phyloP scores from a whole-genome alignment of 2,329 filamentous ascomycete genomes.

The Dendrostoma leiphaemia region DNA sequence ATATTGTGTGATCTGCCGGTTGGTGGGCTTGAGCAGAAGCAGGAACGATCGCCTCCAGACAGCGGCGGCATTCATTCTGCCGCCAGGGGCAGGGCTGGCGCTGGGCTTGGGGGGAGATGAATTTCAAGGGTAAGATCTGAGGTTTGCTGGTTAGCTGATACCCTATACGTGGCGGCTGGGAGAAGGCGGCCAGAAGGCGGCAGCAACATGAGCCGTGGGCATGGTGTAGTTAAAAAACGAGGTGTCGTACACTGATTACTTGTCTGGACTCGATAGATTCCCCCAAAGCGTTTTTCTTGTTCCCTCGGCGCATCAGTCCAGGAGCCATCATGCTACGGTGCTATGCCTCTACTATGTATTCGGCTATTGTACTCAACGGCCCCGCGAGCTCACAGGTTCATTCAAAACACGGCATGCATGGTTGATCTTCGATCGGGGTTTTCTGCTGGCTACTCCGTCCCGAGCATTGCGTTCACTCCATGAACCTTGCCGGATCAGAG shows the following conservation, averaged over 20 bases:
- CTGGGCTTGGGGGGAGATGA: too few relatives aligned
- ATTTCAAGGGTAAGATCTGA: too few relatives aligned
- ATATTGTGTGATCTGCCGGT: too few relatives aligned
- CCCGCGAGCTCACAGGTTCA: neutral
- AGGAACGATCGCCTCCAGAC: too few relatives aligned
- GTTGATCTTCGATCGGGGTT: too few relatives aligned
- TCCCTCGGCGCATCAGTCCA: constrained; percentile 10
- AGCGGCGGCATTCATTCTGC: too few relatives aligned
- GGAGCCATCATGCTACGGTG: constrained; percentile 13
- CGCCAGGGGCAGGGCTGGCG: too few relatives aligned
- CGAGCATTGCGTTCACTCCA: too few relatives aligned
- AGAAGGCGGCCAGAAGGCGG: neutral
- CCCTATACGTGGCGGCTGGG: neutral
- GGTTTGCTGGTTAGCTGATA: neutral
- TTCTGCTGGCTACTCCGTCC: too few relatives aligned
- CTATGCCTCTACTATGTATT: neutral
- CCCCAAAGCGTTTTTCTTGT: constrained; percentile 15
- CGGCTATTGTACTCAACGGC: neutral
- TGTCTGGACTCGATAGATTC: constrained; percentile 13
- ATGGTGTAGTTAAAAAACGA: constrained; percentile 11
- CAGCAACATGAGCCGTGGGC: neutral
- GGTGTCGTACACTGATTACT: neutral
- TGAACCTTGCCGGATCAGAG: too few relatives aligned
- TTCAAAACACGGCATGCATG: neutral
- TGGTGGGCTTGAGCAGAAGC: too few relatives aligned